Conservation (phyloP, 1,139 yeast species). For the Yamadazyma jaroonii region DNA sequence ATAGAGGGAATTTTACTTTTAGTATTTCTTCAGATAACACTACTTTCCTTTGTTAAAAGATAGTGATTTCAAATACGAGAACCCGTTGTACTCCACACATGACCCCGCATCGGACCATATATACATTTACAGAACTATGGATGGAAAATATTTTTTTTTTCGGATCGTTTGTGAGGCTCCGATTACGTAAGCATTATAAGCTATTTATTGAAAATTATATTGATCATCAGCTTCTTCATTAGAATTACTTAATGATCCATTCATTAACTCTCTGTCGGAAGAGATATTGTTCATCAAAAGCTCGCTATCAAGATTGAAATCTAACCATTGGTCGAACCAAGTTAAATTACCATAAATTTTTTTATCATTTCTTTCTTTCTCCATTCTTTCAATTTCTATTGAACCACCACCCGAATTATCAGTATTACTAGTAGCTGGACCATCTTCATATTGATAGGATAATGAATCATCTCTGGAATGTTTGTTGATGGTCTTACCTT, state of each 20-base stretch:
- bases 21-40: too few relatives aligned
- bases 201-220: too few relatives aligned
- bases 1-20: too few relatives aligned
- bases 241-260: background rate
- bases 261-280: background rate
- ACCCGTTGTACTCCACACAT: too few relatives aligned
- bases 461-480: too few relatives aligned
- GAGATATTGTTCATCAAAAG: background rate
- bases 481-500: background rate
- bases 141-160: background rate
- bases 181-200: too few relatives aligned
- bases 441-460: too few relatives aligned
- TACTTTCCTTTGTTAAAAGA: too few relatives aligned
- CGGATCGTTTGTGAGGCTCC: background rate
- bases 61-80: too few relatives aligned
- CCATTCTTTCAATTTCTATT: constrained; percentile 4
- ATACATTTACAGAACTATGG: background rate
- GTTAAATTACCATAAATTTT: constrained; percentile 30
- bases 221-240: too few relatives aligned
- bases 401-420: background rate
- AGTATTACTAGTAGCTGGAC: too few relatives aligned
- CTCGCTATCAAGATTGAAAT: constrained; percentile 3
- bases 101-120: background rate
- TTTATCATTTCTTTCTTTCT: constrained; percentile 5
- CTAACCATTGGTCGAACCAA: constrained; percentile 57